Base-by-base conservation (phyloP, 345 rosid genomes). In the Hibiscus trionum region DNA sequence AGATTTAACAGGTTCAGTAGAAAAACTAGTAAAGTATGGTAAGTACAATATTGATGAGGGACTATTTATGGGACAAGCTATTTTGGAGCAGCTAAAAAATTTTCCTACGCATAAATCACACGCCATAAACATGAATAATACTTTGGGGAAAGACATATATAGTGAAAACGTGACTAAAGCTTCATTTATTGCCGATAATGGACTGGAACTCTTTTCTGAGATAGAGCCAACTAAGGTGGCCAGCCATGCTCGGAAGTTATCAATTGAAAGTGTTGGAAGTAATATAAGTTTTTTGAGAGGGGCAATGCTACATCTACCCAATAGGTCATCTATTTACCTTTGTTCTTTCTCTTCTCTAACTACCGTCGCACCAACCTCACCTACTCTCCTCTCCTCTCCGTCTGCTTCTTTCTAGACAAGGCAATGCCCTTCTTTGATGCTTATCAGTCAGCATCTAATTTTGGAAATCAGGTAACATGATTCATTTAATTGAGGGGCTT, bases 1-100 rank as follows among this genome's bases (percentile, higher is more conserved):
- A 74, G 91, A 88, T 78, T 76, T 90, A 77, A 77, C 91, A 49
- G 87, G 88, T 83, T 96, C 97, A 57, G 82, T 90, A 52, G 97
- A 90, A 79, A 92, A 89, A 74, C 83, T 95, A 60, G 90, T 88
- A 49, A 90, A 89, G 82, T 87, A 82, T 78, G 96, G 91, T 69
- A 86, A 92, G 86, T 81, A 93, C 73, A 92, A 92, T 76, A 95
- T 95, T 81, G 99, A 95, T 21, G 94, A 95, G 81, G 98, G 99
- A 56, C 85, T 95, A 65, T 88, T 87, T 75, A 89, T 90, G 97
- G 96, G 99, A 76, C 93, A 92, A 76, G 88, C 94, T 64, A 95
- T 92, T 82, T 78, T 95, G 24, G 98, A 90, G 75, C 97, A 93
- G 69, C 91, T 95, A 76, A 97, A 90, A 86, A 94, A 88, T 76